A percentile compares a stretch with the other conserved stretches of the same genome.
Evolutionary conservation across 2,329 filamentous ascomycete species (phyloP).

Genomic region (Curvularia spicifera): DNA sequence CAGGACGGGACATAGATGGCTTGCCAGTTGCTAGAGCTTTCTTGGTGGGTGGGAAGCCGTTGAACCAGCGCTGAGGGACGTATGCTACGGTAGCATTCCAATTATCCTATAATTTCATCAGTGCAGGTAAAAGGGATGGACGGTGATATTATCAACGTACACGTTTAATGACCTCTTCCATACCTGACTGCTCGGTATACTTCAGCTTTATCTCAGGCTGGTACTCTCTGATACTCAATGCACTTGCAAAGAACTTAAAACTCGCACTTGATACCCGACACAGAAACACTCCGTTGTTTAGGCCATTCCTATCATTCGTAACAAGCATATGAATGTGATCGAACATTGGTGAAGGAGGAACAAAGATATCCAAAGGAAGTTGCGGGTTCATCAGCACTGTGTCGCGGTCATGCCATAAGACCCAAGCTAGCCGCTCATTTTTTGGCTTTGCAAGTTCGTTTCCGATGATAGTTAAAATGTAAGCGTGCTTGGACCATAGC

Average conservation of each 20-base stretch:
- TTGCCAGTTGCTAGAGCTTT: neutral
- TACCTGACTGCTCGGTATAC: conserved; percentile 13
- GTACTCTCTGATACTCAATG: conserved; percentile 20
- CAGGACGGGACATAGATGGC: conserved; percentile 4
- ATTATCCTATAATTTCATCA: neutral
- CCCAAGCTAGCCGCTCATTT: conserved; percentile 4
- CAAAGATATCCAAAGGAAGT: conserved; percentile 8
- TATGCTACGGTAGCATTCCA: neutral
- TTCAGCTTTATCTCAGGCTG: conserved; percentile 6
- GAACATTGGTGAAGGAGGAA: neutral
- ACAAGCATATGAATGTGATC: conserved; percentile 39
- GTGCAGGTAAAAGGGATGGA: neutral
- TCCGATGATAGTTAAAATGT: conserved; percentile 9
- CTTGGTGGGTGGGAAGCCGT: conserved; percentile 5
- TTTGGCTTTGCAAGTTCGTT: conserved; percentile 9
- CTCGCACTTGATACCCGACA: conserved; percentile 49
- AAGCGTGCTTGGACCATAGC: conserved; percentile 15
- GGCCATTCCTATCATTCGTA: conserved; percentile 49
- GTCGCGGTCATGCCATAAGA: conserved; percentile 14
- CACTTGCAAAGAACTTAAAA: conserved; percentile 47
- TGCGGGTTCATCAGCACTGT: conserved; percentile 11
- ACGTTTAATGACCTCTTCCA: conserved; percentile 6
- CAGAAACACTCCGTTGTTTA: conserved; percentile 51
- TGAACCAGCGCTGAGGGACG: conserved; percentile 14
- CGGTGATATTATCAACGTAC: neutral